A percentile compares a stretch with the other conserved stretches of the same genome.
Conservation (phyloP, 179 eudicot species). For the Heliamphora pulchella region DNA sequence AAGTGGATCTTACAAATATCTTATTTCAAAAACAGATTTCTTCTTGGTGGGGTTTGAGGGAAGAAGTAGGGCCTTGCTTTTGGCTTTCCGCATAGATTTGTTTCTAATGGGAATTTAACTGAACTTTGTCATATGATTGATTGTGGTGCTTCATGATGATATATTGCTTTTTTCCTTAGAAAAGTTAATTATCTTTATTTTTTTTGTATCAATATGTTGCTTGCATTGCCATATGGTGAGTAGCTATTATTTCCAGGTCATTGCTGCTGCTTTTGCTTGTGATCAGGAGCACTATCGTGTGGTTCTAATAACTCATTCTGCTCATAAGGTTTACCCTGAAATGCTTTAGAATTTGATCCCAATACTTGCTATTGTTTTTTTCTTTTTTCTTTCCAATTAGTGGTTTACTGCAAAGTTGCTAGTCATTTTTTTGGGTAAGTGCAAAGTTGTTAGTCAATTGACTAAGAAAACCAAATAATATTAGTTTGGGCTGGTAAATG, state of each 20-base stretch:
- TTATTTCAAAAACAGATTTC: background rate
- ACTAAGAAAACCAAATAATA: background rate
- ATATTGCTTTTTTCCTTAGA: background rate
- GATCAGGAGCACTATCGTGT: constrained; percentile 57
- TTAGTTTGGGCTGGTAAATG: background rate
- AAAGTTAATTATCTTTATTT: background rate
- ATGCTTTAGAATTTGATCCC: constrained; percentile 6
- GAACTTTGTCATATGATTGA: background rate
- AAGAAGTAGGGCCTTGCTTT: background rate
- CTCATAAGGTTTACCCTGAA: constrained; percentile 45
- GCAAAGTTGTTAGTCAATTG: background rate
- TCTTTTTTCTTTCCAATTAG: no score
- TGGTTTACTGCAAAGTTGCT: no score
- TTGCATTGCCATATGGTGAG: background rate
- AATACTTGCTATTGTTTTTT: background rate
- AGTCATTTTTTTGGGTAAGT: no score
- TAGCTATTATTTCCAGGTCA: constrained; percentile 38
- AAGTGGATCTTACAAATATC: background rate
- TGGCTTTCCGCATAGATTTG: background rate
- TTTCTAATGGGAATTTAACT: background rate
- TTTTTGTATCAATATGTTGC: background rate
- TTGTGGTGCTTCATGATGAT: constrained; percentile 4
- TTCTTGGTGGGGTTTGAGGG: background rate
- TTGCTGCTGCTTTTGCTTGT: constrained; percentile 78
- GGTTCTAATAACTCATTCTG: constrained; percentile 71